Conservation (phyloP, 192 early-diverging fungal species). For the Coemansia sp. region DNA sequence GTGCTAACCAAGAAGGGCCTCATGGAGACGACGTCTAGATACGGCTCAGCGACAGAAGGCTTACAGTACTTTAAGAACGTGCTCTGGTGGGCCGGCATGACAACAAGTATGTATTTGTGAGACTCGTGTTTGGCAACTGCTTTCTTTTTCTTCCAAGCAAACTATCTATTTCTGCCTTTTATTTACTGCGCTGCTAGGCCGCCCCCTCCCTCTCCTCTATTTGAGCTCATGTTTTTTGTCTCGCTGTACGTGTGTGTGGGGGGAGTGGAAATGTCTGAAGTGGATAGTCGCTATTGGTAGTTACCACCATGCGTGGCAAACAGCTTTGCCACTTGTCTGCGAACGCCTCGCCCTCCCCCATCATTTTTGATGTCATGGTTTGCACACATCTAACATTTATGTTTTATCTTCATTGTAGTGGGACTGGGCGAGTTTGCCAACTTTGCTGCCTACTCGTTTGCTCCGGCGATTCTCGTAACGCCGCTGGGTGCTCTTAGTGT, state of each 20-base stretch:
- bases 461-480: constrained; percentile 94
- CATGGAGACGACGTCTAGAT: constrained; percentile 71
- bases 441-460: constrained; percentile 95
- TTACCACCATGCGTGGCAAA: not conserved
- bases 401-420: constrained; percentile 62
- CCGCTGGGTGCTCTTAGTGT: constrained; percentile 91
- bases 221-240: constrained; percentile 3
- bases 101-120: constrained; percentile 42
- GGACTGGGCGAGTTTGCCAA: constrained; percentile 92
- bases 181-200: not conserved
- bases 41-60: constrained; percentile 72
- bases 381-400: constrained; percentile 2
- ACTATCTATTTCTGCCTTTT: not conserved
- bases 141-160: not conserved
- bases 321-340: constrained; percentile 8
- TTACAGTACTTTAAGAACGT: constrained; percentile 83
- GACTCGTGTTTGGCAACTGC: not conserved
- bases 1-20: constrained; percentile 95
- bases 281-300: not conserved
- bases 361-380: not conserved
- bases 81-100: constrained; percentile 91
- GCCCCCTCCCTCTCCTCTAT: not conserved
- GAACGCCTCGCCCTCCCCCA: constrained; percentile 10
- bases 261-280: not conserved
- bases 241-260: not conserved